Base-by-base conservation (phyloP, 495 filamentous ascomycete species). In the Cercophora scortea region DNA sequence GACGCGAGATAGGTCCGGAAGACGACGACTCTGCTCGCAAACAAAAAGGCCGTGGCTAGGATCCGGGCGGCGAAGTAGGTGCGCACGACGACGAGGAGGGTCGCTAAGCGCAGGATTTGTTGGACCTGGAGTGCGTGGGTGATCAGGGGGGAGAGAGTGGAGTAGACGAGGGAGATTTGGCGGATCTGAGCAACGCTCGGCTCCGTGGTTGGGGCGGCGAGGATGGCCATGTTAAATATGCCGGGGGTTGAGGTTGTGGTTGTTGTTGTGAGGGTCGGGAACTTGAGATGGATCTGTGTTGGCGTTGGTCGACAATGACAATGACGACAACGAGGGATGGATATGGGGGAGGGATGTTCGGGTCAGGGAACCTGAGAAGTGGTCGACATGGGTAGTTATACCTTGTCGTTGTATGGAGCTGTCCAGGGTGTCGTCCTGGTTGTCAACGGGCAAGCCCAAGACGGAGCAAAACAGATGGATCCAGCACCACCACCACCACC, bases 71-170 rank as follows among this genome's bases (percentile, higher is more conserved):
- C 57, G 45, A 66, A 59, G 47, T 53, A 58, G 41, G 56, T 54
- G 41, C 49, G 66, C 33, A 54, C 43, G 48, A 54, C 49, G 47
- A 71, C 52, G 40, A 64, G 59, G 34, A 63, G 40, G 38, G 58
- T 45, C 9, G 47, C 53, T 13, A 50, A 50, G 9, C 53, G 45
- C 49, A 69, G 49, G 1, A 67, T 42, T 32, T 58, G 61, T 32
- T 66, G 71, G 54, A 60, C 68, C 43, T 61, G 65, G 5, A 62
- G 45, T n/a, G 66, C 57, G 40, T 58, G 51, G 38, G 47, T 53
- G 12, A 71, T 32, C 32, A 67, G 47, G 35, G 32, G 18, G 35
- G 17, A n/a, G 36, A 49, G 47, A 41, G 38, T 16, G 35, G 55
- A 47, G 34, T 58, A 48, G 8, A 60, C 51, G 45, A 63, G 17